Percentiles rank a stretch among this genome's conserved stretches.
phyloP scores from a whole-genome alignment of 2,329 filamentous ascomycete species.

The Plenodomus biglobosus region DNA sequence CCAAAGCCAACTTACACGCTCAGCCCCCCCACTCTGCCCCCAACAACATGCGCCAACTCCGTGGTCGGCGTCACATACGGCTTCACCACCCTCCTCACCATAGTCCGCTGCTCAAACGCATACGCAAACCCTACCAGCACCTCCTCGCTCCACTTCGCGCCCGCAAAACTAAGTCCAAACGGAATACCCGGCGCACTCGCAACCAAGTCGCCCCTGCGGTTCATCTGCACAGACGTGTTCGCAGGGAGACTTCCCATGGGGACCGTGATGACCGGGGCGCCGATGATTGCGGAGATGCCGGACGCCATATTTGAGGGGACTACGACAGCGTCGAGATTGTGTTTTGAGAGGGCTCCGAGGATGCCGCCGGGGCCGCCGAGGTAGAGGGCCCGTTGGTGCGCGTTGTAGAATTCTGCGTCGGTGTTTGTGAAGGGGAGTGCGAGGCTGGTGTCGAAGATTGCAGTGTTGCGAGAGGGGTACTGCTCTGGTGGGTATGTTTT shows the following conservation, averaged over 20 bases:
- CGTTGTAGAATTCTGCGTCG: constrained; percentile 58
- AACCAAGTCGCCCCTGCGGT: constrained; percentile 55
- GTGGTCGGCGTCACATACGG: constrained; percentile 53
- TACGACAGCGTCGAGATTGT: constrained; percentile 63
- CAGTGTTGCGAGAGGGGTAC: constrained; percentile 64
- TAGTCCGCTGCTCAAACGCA: constrained; percentile 66
- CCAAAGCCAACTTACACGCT: constrained; percentile 1
- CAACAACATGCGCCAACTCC: constrained; percentile 51
- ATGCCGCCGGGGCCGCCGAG: constrained; percentile 63
- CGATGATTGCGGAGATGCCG: constrained; percentile 57
- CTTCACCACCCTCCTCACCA: constrained; percentile 50
- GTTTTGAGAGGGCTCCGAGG: constrained; percentile 59
- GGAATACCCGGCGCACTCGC: constrained; percentile 56
- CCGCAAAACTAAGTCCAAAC: constrained; percentile 67
- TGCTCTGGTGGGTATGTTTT: constrained; percentile 56
- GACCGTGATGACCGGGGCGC: constrained; percentile 63
- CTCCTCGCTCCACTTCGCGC: constrained; percentile 62
- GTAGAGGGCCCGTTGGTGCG: constrained; percentile 56
- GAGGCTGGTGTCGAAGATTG: constrained; percentile 57
- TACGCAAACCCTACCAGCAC: constrained; percentile 66
- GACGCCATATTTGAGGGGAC: constrained; percentile 57
- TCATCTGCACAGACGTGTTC: constrained; percentile 51
- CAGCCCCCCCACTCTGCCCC: too few species aligned
- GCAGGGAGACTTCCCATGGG: constrained; percentile 61
- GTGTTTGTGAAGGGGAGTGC: constrained; percentile 59